These are phyloP conservation scores for Lyophyllum decastes DNA, from an alignment of 768 basidiomycete genomes.

Conservation along the genomic window DNA sequence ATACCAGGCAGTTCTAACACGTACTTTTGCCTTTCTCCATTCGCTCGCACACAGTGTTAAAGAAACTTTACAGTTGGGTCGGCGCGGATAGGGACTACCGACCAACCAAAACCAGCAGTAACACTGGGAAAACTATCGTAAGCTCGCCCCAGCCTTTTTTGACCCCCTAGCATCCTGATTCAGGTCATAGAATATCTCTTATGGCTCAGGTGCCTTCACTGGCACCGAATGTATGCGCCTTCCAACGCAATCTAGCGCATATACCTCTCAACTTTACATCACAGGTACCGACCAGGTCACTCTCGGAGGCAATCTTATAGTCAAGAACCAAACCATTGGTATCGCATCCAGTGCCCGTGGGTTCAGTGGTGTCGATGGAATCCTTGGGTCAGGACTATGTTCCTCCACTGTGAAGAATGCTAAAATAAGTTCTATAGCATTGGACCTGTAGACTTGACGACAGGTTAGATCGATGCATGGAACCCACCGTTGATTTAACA, in stretches of 20 bases:
- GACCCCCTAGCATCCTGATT: not conserved
- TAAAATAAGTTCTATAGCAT: conserved; percentile 29
- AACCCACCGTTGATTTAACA: not conserved
- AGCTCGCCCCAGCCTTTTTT: conserved; percentile 12
- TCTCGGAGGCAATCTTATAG: conserved; percentile 39
- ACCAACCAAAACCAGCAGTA: conserved; percentile 44
- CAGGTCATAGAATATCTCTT: conserved; percentile 44
- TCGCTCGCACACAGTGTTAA: not conserved
- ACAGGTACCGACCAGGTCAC: conserved; percentile 50
- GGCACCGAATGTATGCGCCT: conserved; percentile 49
- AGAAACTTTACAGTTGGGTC: conserved; percentile 39
- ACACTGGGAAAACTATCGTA: conserved; percentile 33
- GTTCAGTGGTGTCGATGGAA: conserved; percentile 51
- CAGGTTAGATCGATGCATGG: not conserved
- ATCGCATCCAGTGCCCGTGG: conserved; percentile 44
- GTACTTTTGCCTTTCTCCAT: not conserved
- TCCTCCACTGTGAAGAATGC: not conserved
- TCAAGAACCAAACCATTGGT: conserved; percentile 49
- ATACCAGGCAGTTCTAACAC: conserved; percentile 7
- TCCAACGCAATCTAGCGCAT: not conserved
- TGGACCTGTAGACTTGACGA: conserved; percentile 49
- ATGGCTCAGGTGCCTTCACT: conserved; percentile 55
- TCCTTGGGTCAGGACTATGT: conserved; percentile 39
- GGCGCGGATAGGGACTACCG: conserved; percentile 50
- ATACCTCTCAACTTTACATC: not conserved